phyloP scores from a whole-genome alignment of 371 early-diverging fungal genomes.

The Mucor indicus region DNA sequence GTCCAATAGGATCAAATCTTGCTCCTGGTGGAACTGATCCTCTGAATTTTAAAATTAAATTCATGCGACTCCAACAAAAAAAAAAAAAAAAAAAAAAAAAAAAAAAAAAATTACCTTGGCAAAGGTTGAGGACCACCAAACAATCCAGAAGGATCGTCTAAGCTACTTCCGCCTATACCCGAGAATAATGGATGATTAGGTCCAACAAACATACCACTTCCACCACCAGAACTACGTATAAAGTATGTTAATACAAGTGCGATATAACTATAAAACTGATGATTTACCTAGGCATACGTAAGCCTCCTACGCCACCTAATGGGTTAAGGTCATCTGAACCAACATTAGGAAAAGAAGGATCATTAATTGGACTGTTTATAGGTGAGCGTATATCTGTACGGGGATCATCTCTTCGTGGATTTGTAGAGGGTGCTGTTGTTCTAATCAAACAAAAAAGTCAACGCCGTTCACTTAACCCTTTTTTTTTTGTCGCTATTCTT shows the following conservation, averaged over 20 bases:
- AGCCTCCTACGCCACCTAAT: constrained; percentile 31
- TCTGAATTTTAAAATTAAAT: constrained; percentile 22
- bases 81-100: no score
- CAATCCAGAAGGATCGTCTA: constrained; percentile 33
- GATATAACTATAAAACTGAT: background rate
- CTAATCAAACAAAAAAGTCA: background rate
- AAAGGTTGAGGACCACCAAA: constrained; percentile 52
- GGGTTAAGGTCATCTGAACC: constrained; percentile 62
- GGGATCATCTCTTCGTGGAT: background rate
- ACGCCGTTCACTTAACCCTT: background rate
- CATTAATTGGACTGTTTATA: background rate
- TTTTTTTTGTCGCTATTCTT: no score
- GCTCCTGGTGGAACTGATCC: constrained; percentile 93
- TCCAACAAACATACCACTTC: constrained; percentile 86
- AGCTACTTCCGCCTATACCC: constrained; percentile 17
- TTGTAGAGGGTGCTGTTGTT: background rate
- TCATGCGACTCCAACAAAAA: background rate
- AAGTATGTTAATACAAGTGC: background rate
- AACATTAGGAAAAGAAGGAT: constrained; percentile 41
- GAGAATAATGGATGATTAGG: constrained; percentile 91
- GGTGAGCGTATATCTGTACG: constrained; percentile 1
- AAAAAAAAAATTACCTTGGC: constrained; percentile 44
- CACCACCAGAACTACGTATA: constrained; percentile 21
- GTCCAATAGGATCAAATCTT: constrained; percentile 90
- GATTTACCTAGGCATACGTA: constrained; percentile 49